Base-by-base conservation (phyloP, 345 rosid species). In the Corchorus capsularis region DNA sequence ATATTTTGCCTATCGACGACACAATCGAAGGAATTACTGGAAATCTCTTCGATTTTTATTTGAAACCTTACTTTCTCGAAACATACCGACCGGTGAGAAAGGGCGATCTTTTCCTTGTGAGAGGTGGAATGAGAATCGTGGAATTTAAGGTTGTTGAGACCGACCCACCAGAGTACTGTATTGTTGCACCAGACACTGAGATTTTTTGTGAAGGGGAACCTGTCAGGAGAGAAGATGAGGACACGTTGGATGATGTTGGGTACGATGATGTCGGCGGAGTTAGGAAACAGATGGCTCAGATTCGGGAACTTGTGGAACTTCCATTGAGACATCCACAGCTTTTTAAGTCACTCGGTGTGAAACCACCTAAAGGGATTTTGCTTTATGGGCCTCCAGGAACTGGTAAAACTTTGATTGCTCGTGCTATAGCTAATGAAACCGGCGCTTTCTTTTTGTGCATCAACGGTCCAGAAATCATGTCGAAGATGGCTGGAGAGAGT, bases 181-280 rank as follows among this genome's bases (percentile, higher is more conserved):
- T 94, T 69, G 98, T 94, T 19, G 97, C 98, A 71, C 97, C 97
- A 4, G 98, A 94, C 77, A 94, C 99, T 8, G 97, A 93, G 87
- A 90, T 95, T 67, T 95, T 95, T 83, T 95, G 99, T 43, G 99
- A 95, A 83, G 98, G 99, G 61, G 99, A 95, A 74, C 97, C 98
- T 3, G 83, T 93, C 20, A 90, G 87, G 78, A 87, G 99, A 75
- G 99, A 95, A 73, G 99, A 95, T 73, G 98, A 95, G 78, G 77
- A 95, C 77, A 88, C 98, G 81, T 84, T 95, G 46, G 98, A 94
- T 81, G 99, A 94, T 54, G 88, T 94, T 8, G 99, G 99, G 54
- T 95, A 93, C 78, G 99, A 95, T 79, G 98, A 95, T 85, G 99
- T 95, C 83, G 98, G 99, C 72, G 99, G 99, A 67, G 99, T 95